Evolutionary conservation across 176 grass and related monocot genomes (phyloP).

Genomic region (Oryza meyeriana): DNA sequence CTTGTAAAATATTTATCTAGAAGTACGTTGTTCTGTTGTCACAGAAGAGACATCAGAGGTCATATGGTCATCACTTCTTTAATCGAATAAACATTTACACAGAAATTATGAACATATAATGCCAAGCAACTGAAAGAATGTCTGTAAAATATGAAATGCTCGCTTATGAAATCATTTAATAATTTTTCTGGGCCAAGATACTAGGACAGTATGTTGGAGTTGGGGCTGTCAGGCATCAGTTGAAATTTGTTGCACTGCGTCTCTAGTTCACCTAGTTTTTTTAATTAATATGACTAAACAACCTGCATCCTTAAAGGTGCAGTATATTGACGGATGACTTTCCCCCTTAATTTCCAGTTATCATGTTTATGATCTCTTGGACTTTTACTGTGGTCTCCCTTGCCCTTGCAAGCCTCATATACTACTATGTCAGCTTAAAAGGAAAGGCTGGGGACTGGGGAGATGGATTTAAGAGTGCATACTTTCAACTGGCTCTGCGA

Average conservation of each 20-base stretch:
- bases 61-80: too few species aligned
- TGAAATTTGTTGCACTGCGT: neutral
- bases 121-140: neutral
- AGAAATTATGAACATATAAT: neutral
- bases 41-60: neutral
- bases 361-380: conserved; percentile 98
- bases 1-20: neutral
- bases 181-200: neutral
- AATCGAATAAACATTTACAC: too few species aligned
- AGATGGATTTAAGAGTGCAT: conserved; percentile 95
- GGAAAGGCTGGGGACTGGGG: conserved; percentile 98
- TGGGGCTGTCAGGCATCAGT: neutral
- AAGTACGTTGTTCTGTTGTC: neutral
- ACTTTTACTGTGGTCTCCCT: conserved; percentile 84
- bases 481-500: conserved; percentile 85
- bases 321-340: conserved; percentile 14
- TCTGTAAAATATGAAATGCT: neutral
- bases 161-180: neutral
- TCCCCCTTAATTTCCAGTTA: conserved; percentile 52
- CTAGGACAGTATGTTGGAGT: neutral
- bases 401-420: conserved; percentile 93
- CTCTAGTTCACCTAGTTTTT: neutral
- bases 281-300: neutral
- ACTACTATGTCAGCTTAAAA: conserved; percentile 95
- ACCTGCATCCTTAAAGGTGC: neutral